These are phyloP conservation scores for Leccinum subtestaceum DNA, from an alignment of 768 basidiomycete genomes.

Conservation along the genomic window DNA sequence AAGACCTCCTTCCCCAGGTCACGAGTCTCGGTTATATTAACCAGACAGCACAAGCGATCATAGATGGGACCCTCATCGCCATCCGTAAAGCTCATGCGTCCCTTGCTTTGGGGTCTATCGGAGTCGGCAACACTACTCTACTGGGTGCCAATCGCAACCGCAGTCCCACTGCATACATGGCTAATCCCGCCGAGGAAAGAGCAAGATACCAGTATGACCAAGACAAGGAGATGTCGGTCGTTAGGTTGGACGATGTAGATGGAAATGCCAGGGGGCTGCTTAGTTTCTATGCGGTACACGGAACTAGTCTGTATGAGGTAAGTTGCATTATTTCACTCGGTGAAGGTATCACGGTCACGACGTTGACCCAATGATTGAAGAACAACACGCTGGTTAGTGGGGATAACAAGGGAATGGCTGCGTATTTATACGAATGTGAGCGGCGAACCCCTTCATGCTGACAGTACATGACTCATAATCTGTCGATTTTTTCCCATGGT, in stretches of 20 bases:
- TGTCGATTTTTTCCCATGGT: not conserved
- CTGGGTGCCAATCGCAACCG: constrained; percentile 70
- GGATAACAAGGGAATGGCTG: constrained; percentile 88
- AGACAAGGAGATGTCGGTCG: constrained; percentile 69
- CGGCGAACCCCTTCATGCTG: not conserved
- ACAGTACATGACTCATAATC: not conserved
- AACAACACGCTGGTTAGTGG: constrained; percentile 80
- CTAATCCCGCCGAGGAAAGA: constrained; percentile 70
- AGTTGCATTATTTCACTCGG: not conserved
- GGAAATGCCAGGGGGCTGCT: constrained; percentile 65
- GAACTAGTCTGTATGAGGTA: constrained; percentile 77
- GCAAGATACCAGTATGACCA: constrained; percentile 66
- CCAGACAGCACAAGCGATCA: constrained; percentile 69
- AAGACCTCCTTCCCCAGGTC: constrained; percentile 74
- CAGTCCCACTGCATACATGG: constrained; percentile 72
- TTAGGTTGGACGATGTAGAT: constrained; percentile 58
- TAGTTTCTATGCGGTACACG: constrained; percentile 77
- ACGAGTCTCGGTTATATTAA: constrained; percentile 73
- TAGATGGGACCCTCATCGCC: constrained; percentile 65
- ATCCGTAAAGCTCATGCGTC: constrained; percentile 65
- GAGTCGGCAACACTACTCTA: constrained; percentile 67
- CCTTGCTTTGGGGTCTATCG: constrained; percentile 57
- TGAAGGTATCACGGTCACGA: not conserved
- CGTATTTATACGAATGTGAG: constrained; percentile 71
- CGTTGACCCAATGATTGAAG: constrained; percentile 32